Evolutionary conservation across 495 filamentous ascomycete genomes (phyloP).

Genomic region (Penicillium soppii): DNA sequence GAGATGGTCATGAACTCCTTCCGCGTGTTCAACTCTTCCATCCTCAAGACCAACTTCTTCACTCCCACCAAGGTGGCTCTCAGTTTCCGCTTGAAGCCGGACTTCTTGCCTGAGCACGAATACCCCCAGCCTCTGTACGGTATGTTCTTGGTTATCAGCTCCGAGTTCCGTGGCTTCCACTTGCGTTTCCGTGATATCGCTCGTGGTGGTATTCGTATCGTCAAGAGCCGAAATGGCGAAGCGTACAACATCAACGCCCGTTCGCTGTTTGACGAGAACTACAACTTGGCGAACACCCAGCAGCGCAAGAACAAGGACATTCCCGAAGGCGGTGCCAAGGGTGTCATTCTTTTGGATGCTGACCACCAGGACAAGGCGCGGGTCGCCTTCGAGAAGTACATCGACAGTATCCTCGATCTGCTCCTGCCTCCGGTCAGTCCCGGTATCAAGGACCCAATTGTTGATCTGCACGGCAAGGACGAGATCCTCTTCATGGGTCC

Average conservation of each 20-base stretch:
- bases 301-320: conserved; percentile 99
- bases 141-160: conserved; percentile 97
- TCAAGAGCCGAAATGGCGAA: conserved; percentile 94
- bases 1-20: conserved; percentile 98
- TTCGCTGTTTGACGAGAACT: conserved; percentile 96
- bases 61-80: conserved; percentile 97
- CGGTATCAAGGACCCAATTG: conserved; percentile 97
- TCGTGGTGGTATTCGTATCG: conserved; percentile 95
- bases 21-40: conserved; percentile 84
- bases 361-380: conserved; percentile 88
- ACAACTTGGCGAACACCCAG: conserved; percentile 95
- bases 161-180: conserved; percentile 96
- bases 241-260: conserved; percentile 95
- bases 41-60: conserved; percentile 99
- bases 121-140: conserved; percentile 93
- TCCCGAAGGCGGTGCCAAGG: conserved; percentile 97
- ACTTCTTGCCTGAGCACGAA: conserved; percentile 85
- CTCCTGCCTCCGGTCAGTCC: conserved; percentile 85
- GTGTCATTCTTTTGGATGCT: conserved; percentile 91
- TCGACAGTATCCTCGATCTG: conserved; percentile 95
- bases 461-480: conserved; percentile 88
- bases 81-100: conserved; percentile 90
- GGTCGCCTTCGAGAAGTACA: conserved; percentile 98
- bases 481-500: conserved; percentile 99
- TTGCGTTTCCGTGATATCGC: conserved; percentile 96